Evolutionary conservation across 805 yeast genomes (phyloP), one percentile per base, ranked within the genome.

Genomic region (Candida golubevii): DNA sequence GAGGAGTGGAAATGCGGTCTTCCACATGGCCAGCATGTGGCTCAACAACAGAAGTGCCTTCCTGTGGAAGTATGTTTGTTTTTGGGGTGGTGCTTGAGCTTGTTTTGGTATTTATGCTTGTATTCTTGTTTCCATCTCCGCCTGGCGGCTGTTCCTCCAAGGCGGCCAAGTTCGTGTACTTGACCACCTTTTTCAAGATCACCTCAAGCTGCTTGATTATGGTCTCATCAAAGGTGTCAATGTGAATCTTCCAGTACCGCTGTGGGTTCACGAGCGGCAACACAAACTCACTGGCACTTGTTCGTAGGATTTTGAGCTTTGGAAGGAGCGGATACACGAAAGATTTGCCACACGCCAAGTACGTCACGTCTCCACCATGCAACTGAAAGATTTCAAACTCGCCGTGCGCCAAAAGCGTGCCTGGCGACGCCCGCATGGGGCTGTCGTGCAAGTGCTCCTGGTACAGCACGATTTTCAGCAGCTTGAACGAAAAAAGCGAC

Each of bases 321-420:
- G 88, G 87, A 41, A 87, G 64, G 11, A 87, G 75, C 4, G 96
- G 95, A 57, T 85, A 85, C 1, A 85, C 77, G 33, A 87, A 77
- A 6, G 79, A 69, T n/a, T 63, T 60, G 0, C 86, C 89, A 63
- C 88, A 83, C 10, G 80, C 76, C 34, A 83, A 57, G 57, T 82
- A 83, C 1, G 82, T 75, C 8, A 80, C 82, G 46, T 68, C 72
- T 14, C 79, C 77, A 47, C 74, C 75, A 51, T 77, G 79, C 26
- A 82, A 64, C 57, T 79, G 81, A 51, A 79, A 83, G 1, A 83
- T 66, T 53, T 80, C 79, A 41, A 83, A 71, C 36, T 61, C 66
- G 1, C 89, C 89, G 47, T 78, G 79, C 1, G 84, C 80, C 27
- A 83, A 55, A n/a, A 80, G 57, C 35, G 77, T 62, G 0, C 83